phyloP scores from a whole-genome alignment of 345 rosid species.

The Geranium brycei region DNA sequence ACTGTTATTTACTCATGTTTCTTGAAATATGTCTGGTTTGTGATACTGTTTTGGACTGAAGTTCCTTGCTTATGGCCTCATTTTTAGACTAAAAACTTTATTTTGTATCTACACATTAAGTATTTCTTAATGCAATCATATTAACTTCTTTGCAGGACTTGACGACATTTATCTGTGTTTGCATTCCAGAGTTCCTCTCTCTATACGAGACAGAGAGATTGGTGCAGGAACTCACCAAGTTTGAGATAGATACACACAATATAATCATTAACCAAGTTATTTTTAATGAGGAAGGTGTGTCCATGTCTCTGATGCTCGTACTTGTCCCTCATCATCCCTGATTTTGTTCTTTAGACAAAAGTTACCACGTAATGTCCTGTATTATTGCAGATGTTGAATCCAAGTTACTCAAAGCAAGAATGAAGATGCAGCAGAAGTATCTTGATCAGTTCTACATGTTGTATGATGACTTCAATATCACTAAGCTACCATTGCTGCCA shows the following conservation, averaged over 20 bases:
- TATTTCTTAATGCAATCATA: constrained; percentile 4
- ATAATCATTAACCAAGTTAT: constrained; percentile 95
- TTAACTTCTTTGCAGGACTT: constrained; percentile 45
- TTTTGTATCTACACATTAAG: too few relatives aligned
- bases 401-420: constrained; percentile 83
- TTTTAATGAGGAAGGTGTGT: constrained; percentile 70
- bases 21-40: too few relatives aligned
- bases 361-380: background rate
- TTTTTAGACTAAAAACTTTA: too few relatives aligned
- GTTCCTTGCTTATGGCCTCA: too few relatives aligned
- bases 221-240: constrained; percentile 96
- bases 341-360: constrained; percentile 2
- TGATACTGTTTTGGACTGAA: too few relatives aligned
- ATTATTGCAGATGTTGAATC: constrained; percentile 57
- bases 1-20: too few relatives aligned
- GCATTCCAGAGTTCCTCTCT: constrained; percentile 98
- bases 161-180: constrained; percentile 92
- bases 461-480: constrained; percentile 92
- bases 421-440: constrained; percentile 95
- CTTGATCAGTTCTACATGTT: constrained; percentile 96
- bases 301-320: background rate
- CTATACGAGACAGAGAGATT: constrained; percentile 95
- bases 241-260: constrained; percentile 94
- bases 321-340: background rate
- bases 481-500: constrained; percentile 92